Base-by-base conservation (phyloP, 129 eudicot species). In the Tanacetum coccineum region DNA sequence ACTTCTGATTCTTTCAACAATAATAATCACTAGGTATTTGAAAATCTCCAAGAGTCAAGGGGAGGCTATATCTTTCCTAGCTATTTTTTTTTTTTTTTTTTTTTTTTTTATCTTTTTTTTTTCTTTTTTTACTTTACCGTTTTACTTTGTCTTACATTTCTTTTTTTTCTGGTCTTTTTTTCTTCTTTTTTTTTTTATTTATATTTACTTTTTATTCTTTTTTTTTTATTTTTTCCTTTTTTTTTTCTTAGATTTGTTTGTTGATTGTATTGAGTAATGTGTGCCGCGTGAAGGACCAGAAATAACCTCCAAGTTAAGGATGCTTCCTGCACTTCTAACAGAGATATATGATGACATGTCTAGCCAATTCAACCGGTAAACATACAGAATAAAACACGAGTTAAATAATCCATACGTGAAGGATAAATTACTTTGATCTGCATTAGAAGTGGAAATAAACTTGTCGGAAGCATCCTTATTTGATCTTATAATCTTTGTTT, bases 311-410 rank as follows among this genome's bases (percentile, higher is more conserved):
- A 93, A 76, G 70, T 67, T 82, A 40, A 93, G 96, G 79, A 83
- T 74, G 84, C 88, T 93, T 86, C 95, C 95, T 85, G 96, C 96
- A 92, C 84, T 79, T 82, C 93, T 87, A 86, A 93, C 82, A 82
- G 81, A 71, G 66, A 78, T 78, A 77, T 76, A 74, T 81, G 84
- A 86, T 84, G 75, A 88, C 87, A 82, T 58, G 80, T 74, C 79
- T 83, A 67, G 78, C 82, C 73, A 45, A 70, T 72, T 75, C 76
- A 70, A 54, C 55, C 66, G 76, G 60, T 39, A 15, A 77, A 71
- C 1, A 72, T 13, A 62, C 10, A 39, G 17, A 13, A 8, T 22
- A 52, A 13, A 62, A 74, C 44, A 66, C 67, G 59, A 57, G 75
- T 36, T 36, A 36, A 79, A 22, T 22, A 22, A 22, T 22, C 25